Evolutionary conservation across 2,329 filamentous ascomycete species (phyloP).

Genomic region (Atkinsonella texensis): DNA sequence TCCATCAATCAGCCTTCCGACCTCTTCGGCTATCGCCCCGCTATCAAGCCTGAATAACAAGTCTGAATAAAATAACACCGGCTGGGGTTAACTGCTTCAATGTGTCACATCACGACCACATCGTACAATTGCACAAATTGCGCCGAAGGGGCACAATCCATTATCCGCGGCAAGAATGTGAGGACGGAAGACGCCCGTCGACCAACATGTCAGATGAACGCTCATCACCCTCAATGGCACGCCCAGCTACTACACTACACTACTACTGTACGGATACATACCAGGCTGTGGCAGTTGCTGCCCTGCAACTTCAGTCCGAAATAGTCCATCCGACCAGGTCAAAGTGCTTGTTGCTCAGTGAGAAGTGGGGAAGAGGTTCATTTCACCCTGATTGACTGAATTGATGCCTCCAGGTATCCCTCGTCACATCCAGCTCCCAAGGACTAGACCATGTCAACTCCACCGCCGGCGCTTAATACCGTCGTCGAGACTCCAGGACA

Average conservation of each 20-base stretch:
- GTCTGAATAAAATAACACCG: too few species aligned
- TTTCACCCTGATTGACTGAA: neutral
- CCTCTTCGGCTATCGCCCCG: too few species aligned
- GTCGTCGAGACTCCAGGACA: neutral
- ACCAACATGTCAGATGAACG: neutral
- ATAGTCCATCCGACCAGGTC: neutral
- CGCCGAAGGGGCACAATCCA: neutral
- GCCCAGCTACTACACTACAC: too few species aligned
- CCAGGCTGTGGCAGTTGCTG: neutral
- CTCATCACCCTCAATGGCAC: neutral
- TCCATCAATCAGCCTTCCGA: too few species aligned
- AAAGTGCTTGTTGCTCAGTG: constrained; percentile 6
- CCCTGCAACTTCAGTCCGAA: neutral
- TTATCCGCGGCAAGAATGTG: neutral
- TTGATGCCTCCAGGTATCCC: neutral
- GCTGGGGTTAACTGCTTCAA: neutral
- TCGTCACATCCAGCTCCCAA: constrained; percentile 1
- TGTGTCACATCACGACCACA: neutral
- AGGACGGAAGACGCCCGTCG: neutral
- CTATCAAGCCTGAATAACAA: too few species aligned
- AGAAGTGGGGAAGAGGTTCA: constrained; percentile 3
- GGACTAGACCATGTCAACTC: neutral
- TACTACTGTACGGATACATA: too few species aligned
- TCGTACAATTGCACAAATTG: neutral
- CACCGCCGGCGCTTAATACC: neutral